phyloP scores from a whole-genome alignment of 306 rosid species.

The Fragaria iinumae region DNA sequence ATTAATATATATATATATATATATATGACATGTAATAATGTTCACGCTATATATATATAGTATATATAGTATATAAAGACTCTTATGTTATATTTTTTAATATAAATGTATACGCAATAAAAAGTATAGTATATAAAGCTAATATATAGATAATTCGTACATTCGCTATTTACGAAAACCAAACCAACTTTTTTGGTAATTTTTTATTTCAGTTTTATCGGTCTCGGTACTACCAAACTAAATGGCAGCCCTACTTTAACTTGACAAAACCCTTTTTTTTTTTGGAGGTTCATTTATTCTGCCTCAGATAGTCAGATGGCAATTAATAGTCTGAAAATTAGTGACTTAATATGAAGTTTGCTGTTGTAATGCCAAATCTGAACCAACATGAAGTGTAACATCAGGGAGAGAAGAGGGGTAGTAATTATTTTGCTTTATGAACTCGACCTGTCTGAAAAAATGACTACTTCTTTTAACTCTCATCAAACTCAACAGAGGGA shows the following conservation, averaged over 20 bases:
- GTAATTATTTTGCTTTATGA: neutral
- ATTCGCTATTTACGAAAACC: no score
- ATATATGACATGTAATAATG: no score
- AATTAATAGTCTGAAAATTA: neutral
- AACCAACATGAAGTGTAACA: conserved; percentile 14
- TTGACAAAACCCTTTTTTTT: conserved; percentile 1
- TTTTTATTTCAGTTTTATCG: no score
- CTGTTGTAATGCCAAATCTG: conserved; percentile 24
- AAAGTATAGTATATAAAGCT: no score
- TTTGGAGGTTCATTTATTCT: neutral
- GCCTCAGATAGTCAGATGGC: neutral
- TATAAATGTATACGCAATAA: no score
- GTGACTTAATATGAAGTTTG: conserved; percentile 3
- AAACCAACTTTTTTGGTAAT: no score
- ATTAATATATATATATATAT: no score
- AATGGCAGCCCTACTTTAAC: neutral
- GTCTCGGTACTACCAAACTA: no score
- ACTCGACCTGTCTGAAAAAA: conserved; percentile 4
- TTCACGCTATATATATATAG: no score
- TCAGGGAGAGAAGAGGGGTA: neutral
- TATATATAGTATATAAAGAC: no score
- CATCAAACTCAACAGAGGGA: neutral
- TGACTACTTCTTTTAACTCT: neutral
- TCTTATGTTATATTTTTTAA: no score
- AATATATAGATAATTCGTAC: no score